Evolutionary conservation across 2,329 filamentous ascomycete genomes (phyloP), one percentile per base, ranked within the genome.

Genomic region (Beauveria sp.): DNA sequence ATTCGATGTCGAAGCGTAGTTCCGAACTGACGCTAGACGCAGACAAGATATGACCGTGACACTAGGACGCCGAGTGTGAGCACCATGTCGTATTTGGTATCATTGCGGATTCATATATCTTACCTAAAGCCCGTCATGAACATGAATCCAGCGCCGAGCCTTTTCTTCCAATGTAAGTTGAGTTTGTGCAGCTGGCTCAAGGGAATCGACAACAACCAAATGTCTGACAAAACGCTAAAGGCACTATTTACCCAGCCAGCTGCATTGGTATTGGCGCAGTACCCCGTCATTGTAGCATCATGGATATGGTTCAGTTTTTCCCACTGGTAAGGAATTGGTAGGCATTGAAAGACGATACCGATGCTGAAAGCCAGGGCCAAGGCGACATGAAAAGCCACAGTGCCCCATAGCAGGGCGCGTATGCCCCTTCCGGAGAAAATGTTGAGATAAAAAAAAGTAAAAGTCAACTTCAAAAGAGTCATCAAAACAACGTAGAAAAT

Each of bases 371-470:
- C 65, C 20, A 73, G 18, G 2, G 75, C 73, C 62, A 70, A 74
- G 1, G 70, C 18, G 3, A 70, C 47, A 62, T 73, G 72, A 55
- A 78, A 67, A 24, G 62, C 65, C 30, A 77, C 65, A 0, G 75
- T 75, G n/a, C 52, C 71, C 69, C 72, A 75, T 5, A 79, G 68
- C 3, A 77, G 14, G 16, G 68, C 67, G n/a, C 74, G 72, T 4
- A 80, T 71, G 1, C 52, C 61, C 1, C 43, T 58, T 0, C 67
- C 67, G 1, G 76, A 75, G 63, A 83, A 83, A 59, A 82, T 77
- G 38, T 77, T 76, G 40, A 79, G 71, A 67, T 81, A 82, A 68
- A 83, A 80, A 66, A 79, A 72, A 5, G 81, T 71, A 47, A 82
- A 72, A 8, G 78, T 77, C 16, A 80, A 66, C 64, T 81, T 80